phyloP scores from a whole-genome alignment of 2,329 filamentous ascomycete genomes.

The Acrocalymma vagum region DNA sequence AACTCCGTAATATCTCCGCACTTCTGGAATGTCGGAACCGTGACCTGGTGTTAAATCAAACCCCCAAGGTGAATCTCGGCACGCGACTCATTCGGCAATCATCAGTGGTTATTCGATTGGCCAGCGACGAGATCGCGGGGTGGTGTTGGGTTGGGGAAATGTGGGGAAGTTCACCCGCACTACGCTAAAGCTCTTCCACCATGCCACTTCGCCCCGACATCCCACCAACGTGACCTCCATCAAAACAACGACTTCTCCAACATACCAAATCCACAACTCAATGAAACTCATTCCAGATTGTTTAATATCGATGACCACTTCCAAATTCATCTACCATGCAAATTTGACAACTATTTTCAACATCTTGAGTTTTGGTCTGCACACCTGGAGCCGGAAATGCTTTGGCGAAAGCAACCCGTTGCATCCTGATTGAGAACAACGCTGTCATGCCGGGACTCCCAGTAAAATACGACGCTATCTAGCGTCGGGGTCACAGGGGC shows the following conservation, averaged over 20 bases:
- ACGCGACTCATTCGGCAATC: slow-evolving; percentile 12
- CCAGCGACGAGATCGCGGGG: no score
- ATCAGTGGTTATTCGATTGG: no score
- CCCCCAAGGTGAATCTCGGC: not conserved
- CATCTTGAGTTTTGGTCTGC: slow-evolving; percentile 24
- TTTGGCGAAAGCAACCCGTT: slow-evolving; percentile 34
- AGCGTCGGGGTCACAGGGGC: slow-evolving; percentile 28
- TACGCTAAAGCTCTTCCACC: slow-evolving; percentile 24
- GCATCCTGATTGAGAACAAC: slow-evolving; percentile 5
- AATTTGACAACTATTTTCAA: not conserved
- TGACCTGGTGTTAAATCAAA: slow-evolving; percentile 5
- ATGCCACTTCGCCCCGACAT: slow-evolving; percentile 5
- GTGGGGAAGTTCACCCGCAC: slow-evolving; percentile 25
- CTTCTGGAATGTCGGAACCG: not conserved
- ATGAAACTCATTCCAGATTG: no score
- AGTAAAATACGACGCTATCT: slow-evolving; percentile 6
- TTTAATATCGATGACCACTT: no score
- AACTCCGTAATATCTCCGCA: no score
- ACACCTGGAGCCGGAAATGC: slow-evolving; percentile 33
- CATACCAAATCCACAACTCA: no score
- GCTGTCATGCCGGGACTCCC: slow-evolving; percentile 15
- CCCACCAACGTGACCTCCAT: slow-evolving; percentile 23
- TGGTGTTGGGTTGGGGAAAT: no score
- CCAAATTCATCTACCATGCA: slow-evolving; percentile 7
- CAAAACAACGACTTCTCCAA: not conserved